Evolutionary conservation across 768 basidiomycete species (phyloP).

Genomic region (Cystofilobasidium capitatum): DNA sequence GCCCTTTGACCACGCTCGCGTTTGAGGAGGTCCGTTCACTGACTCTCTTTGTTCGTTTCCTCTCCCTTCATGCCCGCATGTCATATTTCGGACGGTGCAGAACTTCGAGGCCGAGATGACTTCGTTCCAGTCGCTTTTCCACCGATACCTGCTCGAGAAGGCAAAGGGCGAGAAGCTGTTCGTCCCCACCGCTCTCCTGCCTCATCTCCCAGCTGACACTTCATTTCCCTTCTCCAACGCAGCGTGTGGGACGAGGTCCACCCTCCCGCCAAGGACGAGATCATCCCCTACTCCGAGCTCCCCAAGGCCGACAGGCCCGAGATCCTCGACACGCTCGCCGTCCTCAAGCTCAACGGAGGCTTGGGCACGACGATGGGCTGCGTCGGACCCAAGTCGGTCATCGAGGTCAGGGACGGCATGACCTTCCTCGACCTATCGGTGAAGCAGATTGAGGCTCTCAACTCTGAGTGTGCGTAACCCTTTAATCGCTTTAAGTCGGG

Average conservation of each 20-base stretch:
- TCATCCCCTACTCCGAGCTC: slow-evolving; percentile 69
- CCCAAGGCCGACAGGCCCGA: slow-evolving; percentile 51
- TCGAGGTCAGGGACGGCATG: slow-evolving; percentile 96
- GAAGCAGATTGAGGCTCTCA: slow-evolving; percentile 82
- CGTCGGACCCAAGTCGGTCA: slow-evolving; percentile 71
- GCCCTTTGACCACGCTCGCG: neutral
- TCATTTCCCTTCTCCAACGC: neutral
- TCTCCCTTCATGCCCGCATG: neutral
- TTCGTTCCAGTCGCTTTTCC: slow-evolving; percentile 91
- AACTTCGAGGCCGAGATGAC: slow-evolving; percentile 93
- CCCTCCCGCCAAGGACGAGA: slow-evolving; percentile 73
- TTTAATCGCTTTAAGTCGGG: too few species aligned
- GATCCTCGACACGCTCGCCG: slow-evolving; percentile 82
- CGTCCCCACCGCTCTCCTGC: slow-evolving; percentile 31
- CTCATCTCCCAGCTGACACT: neutral
- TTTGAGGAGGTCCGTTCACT: neutral
- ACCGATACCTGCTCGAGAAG: slow-evolving; percentile 80
- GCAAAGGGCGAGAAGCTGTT: slow-evolving; percentile 81
- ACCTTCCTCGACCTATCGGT: slow-evolving; percentile 89
- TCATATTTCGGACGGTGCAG: slow-evolving; percentile 40
- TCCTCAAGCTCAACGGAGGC: slow-evolving; percentile 91
- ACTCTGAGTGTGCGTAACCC: slow-evolving; percentile 52
- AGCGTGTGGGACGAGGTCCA: slow-evolving; percentile 87
- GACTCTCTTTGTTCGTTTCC: neutral
- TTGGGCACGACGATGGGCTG: slow-evolving; percentile 49